These are phyloP conservation scores for Leishmania martiniquensis DNA, from an alignment of 208 protist genomes.

Conservation along the genomic window DNA sequence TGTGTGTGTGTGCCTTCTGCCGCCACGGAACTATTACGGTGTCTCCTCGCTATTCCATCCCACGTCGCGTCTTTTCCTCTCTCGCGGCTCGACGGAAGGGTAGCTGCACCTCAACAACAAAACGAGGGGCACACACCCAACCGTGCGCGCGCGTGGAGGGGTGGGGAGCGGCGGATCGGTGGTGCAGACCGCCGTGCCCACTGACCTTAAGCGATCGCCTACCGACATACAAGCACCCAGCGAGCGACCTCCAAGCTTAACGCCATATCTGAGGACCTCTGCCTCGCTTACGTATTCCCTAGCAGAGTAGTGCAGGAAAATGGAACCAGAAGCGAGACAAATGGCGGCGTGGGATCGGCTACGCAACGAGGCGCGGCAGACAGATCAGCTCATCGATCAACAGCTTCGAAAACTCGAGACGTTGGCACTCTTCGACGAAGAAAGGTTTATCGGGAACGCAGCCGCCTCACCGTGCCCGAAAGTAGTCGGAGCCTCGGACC, in stretches of 20 bases:
- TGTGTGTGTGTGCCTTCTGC: no score
- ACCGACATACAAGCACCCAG: background rate
- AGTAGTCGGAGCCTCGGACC: background rate
- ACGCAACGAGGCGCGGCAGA: slow-evolving; percentile 68
- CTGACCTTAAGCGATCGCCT: background rate
- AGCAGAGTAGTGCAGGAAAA: background rate
- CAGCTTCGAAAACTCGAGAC: slow-evolving; percentile 58
- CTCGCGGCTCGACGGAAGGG: background rate
- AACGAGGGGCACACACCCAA: background rate
- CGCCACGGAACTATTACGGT: no score
- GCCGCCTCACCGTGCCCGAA: background rate
- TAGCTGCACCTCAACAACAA: background rate
- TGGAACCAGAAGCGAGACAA: slow-evolving; percentile 20
- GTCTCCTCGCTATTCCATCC: no score
- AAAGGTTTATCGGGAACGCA: slow-evolving; percentile 9
- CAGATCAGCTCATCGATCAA: slow-evolving; percentile 58
- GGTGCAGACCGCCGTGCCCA: background rate
- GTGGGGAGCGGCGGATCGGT: background rate
- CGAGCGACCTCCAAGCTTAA: background rate
- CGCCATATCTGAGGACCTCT: background rate
- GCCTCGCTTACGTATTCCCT: background rate
- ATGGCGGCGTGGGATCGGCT: slow-evolving; percentile 59
- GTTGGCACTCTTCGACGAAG: slow-evolving; percentile 41
- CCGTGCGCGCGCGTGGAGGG: background rate
- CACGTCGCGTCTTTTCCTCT: background rate